Base-by-base conservation (phyloP, 2,329 filamentous ascomycete species). In the Metarhizium brunneum region DNA sequence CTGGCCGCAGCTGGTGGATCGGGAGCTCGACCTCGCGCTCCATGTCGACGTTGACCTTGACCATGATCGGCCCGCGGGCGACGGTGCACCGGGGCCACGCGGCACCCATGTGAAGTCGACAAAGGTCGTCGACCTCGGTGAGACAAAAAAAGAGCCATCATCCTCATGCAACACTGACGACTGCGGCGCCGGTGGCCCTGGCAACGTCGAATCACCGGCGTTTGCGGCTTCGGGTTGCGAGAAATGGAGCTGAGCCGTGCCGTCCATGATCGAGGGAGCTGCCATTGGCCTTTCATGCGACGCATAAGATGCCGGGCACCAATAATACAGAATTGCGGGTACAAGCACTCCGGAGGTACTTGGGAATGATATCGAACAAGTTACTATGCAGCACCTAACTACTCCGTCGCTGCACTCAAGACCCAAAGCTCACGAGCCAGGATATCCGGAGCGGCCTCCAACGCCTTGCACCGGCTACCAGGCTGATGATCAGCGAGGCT, bases 101-200 rank as follows among this genome's bases (percentile, higher is more conserved):
- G 56, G 50, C 8, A 53, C 38, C 53, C 56, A 57, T 53, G 56
- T 40, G 38, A 57, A 57, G 53, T 55, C 43, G 7, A 35, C 32
- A 42, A 57, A 55, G 25, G 38, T 40, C 35, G 43, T 25, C 5
- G 56, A 55, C 43, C 45, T 47, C 10, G 32, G 32, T 8, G 32
- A 7, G 32, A 35, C 2, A 11, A 35, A 11, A 11, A 35, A 11
- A 35, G 32, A 35, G 1, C 6, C 32, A 11, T 7, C 32, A 35
- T 35, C 10, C 32, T 25, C 25, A 4, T 35, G 32, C 32, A 35
- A 11, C 32, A 11, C 6, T 35, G 32, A 16, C 38, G 38, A 40
- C 38, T 13, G 38, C 13, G 38, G 11, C 5, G 38, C 14, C 38
- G 38, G 8, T 40, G 38, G 13, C 10, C 11, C 14, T 13, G 14